Evolutionary conservation across 2,329 filamentous ascomycete genomes (phyloP).

Genomic region (Penicillium hordei): DNA sequence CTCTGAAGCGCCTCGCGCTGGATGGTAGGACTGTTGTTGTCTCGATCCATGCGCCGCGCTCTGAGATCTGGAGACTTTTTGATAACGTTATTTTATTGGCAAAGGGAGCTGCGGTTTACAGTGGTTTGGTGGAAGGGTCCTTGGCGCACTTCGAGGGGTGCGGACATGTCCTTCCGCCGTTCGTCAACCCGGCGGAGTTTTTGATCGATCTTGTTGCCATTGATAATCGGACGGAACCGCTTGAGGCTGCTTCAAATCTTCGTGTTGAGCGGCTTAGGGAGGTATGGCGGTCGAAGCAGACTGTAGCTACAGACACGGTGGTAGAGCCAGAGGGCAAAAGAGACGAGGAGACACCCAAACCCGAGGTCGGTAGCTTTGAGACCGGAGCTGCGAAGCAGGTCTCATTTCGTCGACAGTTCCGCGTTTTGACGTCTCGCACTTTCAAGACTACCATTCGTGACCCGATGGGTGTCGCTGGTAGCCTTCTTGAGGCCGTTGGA

Average conservation of each 20-base stretch:
- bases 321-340: neutral
- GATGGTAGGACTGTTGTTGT: conserved; percentile 71
- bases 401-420: conserved; percentile 61
- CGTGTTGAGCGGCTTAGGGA: conserved; percentile 62
- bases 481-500: conserved; percentile 65
- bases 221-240: conserved; percentile 67
- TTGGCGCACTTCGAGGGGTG: conserved; percentile 63
- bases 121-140: conserved; percentile 59
- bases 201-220: conserved; percentile 72
- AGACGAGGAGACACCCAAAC: neutral
- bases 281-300: conserved; percentile 52
- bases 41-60: conserved; percentile 75
- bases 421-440: conserved; percentile 66
- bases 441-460: conserved; percentile 73
- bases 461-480: conserved; percentile 71
- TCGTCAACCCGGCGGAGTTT: conserved; percentile 76
- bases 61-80: conserved; percentile 76
- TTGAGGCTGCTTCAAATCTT: conserved; percentile 59
- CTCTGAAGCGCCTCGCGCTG: conserved; percentile 65
- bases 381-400: conserved; percentile 45
- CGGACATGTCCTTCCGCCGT: conserved; percentile 64
- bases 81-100: conserved; percentile 70
- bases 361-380: neutral
- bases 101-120: conserved; percentile 67
- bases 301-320: neutral